These are phyloP conservation scores for Backusella liffmaniae DNA, from an alignment of 192 early-diverging fungal genomes.

Conservation along the genomic window DNA sequence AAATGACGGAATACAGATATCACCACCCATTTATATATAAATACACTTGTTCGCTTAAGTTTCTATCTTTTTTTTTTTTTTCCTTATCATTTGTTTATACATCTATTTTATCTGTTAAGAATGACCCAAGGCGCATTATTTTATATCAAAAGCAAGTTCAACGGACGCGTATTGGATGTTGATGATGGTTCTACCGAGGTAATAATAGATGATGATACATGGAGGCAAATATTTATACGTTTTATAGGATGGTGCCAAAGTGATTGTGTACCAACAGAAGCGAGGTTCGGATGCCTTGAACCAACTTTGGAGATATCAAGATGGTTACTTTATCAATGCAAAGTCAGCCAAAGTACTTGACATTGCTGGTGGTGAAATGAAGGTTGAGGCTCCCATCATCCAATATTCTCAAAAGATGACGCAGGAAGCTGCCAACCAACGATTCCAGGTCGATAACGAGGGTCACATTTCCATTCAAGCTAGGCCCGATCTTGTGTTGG, in stretches of 20 bases:
- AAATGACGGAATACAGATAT: neutral
- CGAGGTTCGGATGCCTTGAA: neutral
- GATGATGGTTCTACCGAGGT: conserved; percentile 17
- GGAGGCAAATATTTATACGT: neutral
- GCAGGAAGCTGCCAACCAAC: conserved; percentile 22
- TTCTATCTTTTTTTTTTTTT: neutral
- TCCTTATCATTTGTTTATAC: neutral
- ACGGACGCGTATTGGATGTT: conserved; percentile 26
- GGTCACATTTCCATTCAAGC: conserved; percentile 19
- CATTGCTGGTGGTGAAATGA: conserved; percentile 23
- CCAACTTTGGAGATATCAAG: conserved; percentile 20
- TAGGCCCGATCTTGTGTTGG: conserved; percentile 21
- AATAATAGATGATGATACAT: neutral
- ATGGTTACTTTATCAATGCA: conserved; percentile 20
- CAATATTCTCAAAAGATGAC: conserved; percentile 19
- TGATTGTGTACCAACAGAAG: conserved; percentile 26
- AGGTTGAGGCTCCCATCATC: neutral
- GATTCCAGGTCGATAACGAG: conserved; percentile 23
- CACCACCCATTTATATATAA: neutral
- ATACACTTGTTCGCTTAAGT: neutral
- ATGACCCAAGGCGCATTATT: conserved; percentile 12
- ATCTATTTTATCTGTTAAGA: neutral
- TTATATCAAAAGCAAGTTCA: conserved; percentile 23
- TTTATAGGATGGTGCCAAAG: conserved; percentile 11
- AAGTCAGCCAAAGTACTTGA: conserved; percentile 28